A percentile compares a stretch with the other conserved stretches of the same genome.
Evolutionary conservation across 768 basidiomycete species (phyloP).

Genomic region (Gelatoporia subvermispora): DNA sequence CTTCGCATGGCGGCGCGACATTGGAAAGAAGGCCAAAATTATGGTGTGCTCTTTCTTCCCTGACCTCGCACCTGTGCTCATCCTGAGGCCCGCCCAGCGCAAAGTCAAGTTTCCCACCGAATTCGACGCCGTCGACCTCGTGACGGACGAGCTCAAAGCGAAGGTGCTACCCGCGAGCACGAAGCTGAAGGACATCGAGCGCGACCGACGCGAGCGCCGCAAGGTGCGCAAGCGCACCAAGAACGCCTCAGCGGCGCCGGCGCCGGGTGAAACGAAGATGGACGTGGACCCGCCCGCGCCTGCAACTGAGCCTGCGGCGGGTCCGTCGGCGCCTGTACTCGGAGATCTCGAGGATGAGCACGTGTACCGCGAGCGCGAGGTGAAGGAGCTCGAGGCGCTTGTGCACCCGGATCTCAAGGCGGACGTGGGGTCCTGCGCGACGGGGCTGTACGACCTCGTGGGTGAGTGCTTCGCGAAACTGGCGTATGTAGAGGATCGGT

Average conservation of each 20-base stretch:
- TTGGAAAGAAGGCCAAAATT: slow-evolving; percentile 91
- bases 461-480: slow-evolving; percentile 48
- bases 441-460: slow-evolving; percentile 86
- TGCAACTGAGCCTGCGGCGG: slow-evolving; percentile 15
- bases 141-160: slow-evolving; percentile 70
- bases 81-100: slow-evolving; percentile 39
- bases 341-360: slow-evolving; percentile 63
- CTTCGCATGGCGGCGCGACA: slow-evolving; percentile 91
- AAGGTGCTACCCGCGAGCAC: slow-evolving; percentile 69
- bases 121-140: slow-evolving; percentile 80
- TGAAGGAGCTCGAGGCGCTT: slow-evolving; percentile 56
- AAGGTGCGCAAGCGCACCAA: slow-evolving; percentile 80
- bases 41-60: slow-evolving; percentile 55
- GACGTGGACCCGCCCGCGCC: slow-evolving; percentile 17
- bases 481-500: background rate
- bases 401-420: slow-evolving; percentile 56
- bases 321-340: slow-evolving; percentile 10
- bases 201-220: slow-evolving; percentile 76
- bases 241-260: slow-evolving; percentile 25
- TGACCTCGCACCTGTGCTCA: background rate
- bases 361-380: slow-evolving; percentile 60
- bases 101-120: slow-evolving; percentile 92
- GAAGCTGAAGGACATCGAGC: slow-evolving; percentile 74
- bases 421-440: slow-evolving; percentile 71
- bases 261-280: slow-evolving; percentile 13